phyloP scores from a whole-genome alignment of 495 filamentous ascomycete species.

The Podospora pseudoanserina region DNA sequence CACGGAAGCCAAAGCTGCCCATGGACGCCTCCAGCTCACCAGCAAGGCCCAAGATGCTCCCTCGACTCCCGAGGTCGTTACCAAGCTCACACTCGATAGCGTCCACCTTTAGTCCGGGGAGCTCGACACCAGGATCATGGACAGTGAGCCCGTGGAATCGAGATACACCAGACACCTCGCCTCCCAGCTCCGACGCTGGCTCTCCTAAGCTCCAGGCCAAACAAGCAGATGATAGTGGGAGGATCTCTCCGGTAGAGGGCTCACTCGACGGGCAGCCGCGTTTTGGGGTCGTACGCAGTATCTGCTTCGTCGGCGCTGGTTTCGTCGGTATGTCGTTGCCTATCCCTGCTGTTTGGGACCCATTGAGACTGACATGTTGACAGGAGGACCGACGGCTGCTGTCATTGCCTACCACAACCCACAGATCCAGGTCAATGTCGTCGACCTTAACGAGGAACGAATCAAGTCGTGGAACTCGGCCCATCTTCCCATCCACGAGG shows the following conservation, averaged over 20 bases:
- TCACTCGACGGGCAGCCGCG: not conserved
- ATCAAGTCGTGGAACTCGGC: slow-evolving; percentile 69
- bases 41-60: slow-evolving; percentile 4
- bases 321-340: slow-evolving; percentile 26
- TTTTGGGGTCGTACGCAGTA: slow-evolving; percentile 42
- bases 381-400: slow-evolving; percentile 72
- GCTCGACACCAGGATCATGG: slow-evolving; percentile 25
- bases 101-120: slow-evolving; percentile 23
- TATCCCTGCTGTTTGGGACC: not conserved
- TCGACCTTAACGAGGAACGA: slow-evolving; percentile 62
- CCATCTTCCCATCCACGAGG: slow-evolving; percentile 74
- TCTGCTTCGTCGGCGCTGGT: slow-evolving; percentile 36
- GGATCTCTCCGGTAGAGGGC: slow-evolving; percentile 11
- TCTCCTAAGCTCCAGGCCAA: slow-evolving; percentile 26
- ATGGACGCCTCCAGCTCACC: slow-evolving; percentile 15
- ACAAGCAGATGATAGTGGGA: slow-evolving; percentile 9
- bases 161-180: slow-evolving; percentile 25
- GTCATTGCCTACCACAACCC: slow-evolving; percentile 72
- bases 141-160: slow-evolving; percentile 21
- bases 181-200: slow-evolving; percentile 22
- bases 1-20: not conserved
- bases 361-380: slow-evolving; percentile 7
- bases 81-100: slow-evolving; percentile 29
- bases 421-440: slow-evolving; percentile 62
- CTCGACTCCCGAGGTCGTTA: slow-evolving; percentile 18